A percentile compares a stretch with the other conserved stretches of the same genome.
phyloP scores from a whole-genome alignment of 441 rosid species.

The Aleurites moluccanus region DNA sequence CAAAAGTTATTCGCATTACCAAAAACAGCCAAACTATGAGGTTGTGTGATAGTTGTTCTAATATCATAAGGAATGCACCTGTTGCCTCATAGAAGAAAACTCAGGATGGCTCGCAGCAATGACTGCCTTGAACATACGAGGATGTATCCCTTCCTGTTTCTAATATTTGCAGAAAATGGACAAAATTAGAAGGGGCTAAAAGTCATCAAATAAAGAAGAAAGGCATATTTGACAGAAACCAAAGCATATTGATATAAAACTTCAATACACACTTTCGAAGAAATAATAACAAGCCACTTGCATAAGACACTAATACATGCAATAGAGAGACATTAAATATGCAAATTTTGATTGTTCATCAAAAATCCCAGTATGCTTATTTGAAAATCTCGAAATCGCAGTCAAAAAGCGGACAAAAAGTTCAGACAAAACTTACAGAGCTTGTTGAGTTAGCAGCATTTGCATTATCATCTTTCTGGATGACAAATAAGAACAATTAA shows the following conservation, averaged over 20 bases:
- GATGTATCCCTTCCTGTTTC: constrained; percentile 94
- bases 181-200: neutral
- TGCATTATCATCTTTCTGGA: constrained; percentile 45
- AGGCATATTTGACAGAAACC: neutral
- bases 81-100: constrained; percentile 96
- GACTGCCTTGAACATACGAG: constrained; percentile 93
- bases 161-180: constrained; percentile 34
- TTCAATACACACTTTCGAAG: neutral
- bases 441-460: constrained; percentile 34
- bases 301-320: neutral
- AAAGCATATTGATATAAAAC: neutral
- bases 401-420: neutral
- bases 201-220: neutral
- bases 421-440: constrained; percentile 47
- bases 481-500: constrained; percentile 13
- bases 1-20: neutral
- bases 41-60: neutral
- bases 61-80: constrained; percentile 44
- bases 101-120: constrained; percentile 95
- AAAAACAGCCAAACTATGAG: neutral
- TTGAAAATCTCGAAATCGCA: constrained; percentile 9
- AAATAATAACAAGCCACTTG: neutral
- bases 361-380: neutral
- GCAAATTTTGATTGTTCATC: constrained; percentile 7
- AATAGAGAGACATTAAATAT: constrained; percentile 3